Base-by-base conservation (phyloP, 352 stramenopile genomes). In the Peronospora farinosa region DNA sequence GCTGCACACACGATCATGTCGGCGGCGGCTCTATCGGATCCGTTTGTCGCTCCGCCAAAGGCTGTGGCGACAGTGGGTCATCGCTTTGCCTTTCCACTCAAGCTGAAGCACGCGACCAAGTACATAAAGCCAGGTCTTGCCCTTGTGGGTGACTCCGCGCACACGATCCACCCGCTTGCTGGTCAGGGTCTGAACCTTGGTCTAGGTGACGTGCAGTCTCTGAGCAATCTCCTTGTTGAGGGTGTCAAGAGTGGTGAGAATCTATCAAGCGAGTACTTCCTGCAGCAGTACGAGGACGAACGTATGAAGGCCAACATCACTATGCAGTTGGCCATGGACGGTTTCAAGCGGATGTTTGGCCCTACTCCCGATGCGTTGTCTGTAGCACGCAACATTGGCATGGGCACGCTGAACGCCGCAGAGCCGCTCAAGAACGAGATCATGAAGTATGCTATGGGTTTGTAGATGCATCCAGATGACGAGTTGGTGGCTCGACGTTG, bases 121-220 rank as follows among this genome's bases (percentile, higher is more conserved):
- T 96, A 96, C 72, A 81, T 88, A 23, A 86, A 87, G 55, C 70
- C 74, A 0, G 74, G 89, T 31, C 66, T 97, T 25, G 92, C 88
- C 7, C 69, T 98, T 39, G 75, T 98, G 11, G 95, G 95, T 42
- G 95, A 98, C 77, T 96, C 95, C 6, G 95, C 95, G 25, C 95
- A 98, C 74, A 95, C 92, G 36, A 93, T 98, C 48, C 95, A 98
- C 72, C 95, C 95, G 28, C 90, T 98, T 53, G 94, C 94, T 2
- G 95, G 95, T 35, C 95, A 98, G 72, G 92, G 92, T 8, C 71
- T 98, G 37, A 98, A 98, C 79, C 69, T 98, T 39, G 95, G 95
- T 12, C 66, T 98, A 19, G 86, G 71, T 32, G 95, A 98, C 69
- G 92, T 96, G 6, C 51, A 86, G 36, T 72, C 78, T 62, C 73